phyloP scores from a whole-genome alignment of 208 protist species.

The Acanthamoeba sp. region DNA sequence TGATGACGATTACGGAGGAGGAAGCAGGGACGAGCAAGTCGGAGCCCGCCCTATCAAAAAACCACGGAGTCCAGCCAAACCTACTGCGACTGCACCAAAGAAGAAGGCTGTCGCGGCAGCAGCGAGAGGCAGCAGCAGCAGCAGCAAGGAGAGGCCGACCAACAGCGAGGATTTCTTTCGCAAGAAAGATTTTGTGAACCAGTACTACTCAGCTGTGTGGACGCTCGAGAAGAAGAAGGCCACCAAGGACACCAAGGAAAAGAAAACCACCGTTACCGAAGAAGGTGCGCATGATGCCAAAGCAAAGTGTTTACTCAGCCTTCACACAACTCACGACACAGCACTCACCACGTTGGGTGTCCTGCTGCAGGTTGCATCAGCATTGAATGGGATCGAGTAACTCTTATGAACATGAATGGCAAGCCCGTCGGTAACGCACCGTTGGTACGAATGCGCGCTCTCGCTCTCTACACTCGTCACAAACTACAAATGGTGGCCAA shows the following conservation, averaged over 20 bases:
- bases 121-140: neutral
- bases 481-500: neutral
- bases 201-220: conserved; percentile 31
- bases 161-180: conserved; percentile 62
- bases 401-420: conserved; percentile 71
- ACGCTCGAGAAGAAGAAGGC: conserved; percentile 46
- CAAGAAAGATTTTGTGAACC: conserved; percentile 43
- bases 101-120: neutral
- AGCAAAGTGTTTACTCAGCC: too few relatives aligned
- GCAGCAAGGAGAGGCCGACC: conserved; percentile 6
- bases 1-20: neutral
- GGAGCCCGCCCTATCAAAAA: neutral
- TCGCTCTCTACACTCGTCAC: neutral
- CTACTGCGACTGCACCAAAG: neutral
- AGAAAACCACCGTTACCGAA: conserved; percentile 31
- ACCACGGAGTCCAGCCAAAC: neutral
- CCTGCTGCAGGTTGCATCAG: neutral
- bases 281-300: too few relatives aligned
- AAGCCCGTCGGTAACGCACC: neutral
- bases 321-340: too few relatives aligned
- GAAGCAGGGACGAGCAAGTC: neutral
- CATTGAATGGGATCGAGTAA: conserved; percentile 32
- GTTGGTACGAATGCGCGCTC: conserved; percentile 1
- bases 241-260: conserved; percentile 58
- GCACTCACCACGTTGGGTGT: neutral